Percentiles rank a stretch among this genome's conserved stretches.
Evolutionary conservation across 1,139 yeast genomes (phyloP).

Genomic region (Suzukiozyma palmioleophila): DNA sequence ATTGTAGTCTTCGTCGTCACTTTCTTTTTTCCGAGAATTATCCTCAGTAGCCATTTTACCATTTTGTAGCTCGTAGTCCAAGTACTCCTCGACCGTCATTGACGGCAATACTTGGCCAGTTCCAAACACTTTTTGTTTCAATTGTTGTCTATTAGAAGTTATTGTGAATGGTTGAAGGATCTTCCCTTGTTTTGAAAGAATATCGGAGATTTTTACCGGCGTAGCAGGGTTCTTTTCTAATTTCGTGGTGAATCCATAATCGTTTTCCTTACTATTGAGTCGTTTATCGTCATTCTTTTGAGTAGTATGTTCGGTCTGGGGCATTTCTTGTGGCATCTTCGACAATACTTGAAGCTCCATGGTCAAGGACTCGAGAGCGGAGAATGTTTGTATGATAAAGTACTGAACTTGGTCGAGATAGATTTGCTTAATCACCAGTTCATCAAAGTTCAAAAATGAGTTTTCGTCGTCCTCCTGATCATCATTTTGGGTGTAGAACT

Average conservation of each 20-base stretch:
- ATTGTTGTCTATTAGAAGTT: constrained; percentile 53
- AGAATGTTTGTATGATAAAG: constrained; percentile 50
- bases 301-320: constrained; percentile 15
- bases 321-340: constrained; percentile 19
- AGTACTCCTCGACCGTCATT: constrained; percentile 88
- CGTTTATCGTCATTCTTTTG: constrained; percentile 2
- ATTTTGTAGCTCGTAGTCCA: constrained; percentile 78
- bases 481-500: constrained; percentile 14
- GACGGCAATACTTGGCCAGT: constrained; percentile 94
- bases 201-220: constrained; percentile 24
- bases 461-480: constrained; percentile 20
- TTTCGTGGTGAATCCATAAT: constrained; percentile 48
- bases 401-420: constrained; percentile 53
- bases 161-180: constrained; percentile 83
- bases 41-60: constrained; percentile 72
- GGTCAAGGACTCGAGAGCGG: constrained; percentile 46
- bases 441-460: constrained; percentile 41
- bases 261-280: constrained; percentile 17
- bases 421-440: constrained; percentile 53
- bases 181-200: constrained; percentile 66
- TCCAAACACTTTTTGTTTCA: constrained; percentile 69
- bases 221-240: constrained; percentile 41
- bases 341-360: constrained; percentile 56
- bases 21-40: constrained; percentile 22
- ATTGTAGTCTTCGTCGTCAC: constrained; percentile 39